Percentiles rank a stretch among this genome's conserved stretches.
phyloP scores from a whole-genome alignment of 2,329 filamentous ascomycete genomes.

The Trichoderma sp. region DNA sequence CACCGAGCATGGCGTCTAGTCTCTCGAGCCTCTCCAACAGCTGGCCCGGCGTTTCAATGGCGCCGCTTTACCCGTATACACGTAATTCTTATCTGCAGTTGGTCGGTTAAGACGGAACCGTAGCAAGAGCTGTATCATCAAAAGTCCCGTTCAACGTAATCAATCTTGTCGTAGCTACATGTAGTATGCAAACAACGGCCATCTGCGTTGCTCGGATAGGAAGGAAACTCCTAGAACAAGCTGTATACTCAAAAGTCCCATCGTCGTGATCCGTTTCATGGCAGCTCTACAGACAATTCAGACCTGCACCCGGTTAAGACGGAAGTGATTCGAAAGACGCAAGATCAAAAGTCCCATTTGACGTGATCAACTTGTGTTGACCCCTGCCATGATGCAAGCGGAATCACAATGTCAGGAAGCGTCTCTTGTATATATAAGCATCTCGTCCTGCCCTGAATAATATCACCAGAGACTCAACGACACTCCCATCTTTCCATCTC shows the following conservation, averaged over 20 bases:
- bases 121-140: background rate
- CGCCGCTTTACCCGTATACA: background rate
- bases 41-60: background rate
- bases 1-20: background rate
- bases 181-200: background rate
- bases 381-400: background rate
- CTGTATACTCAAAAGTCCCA: background rate
- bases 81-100: background rate
- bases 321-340: background rate
- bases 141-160: background rate
- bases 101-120: background rate
- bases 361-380: background rate
- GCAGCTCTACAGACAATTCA: background rate
- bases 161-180: background rate
- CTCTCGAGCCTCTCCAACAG: background rate
- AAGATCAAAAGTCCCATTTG: constrained; percentile 1
- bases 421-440: background rate
- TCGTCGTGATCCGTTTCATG: background rate
- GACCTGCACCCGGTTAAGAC: background rate
- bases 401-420: background rate
- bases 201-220: background rate
- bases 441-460: background rate
- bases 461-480: background rate
- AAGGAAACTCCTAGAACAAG: background rate
- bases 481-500: background rate